Percentiles rank a stretch among this genome's conserved stretches.
Evolutionary conservation across 2,329 filamentous ascomycete species (phyloP).

Genomic region (Endocalyx cinctus): DNA sequence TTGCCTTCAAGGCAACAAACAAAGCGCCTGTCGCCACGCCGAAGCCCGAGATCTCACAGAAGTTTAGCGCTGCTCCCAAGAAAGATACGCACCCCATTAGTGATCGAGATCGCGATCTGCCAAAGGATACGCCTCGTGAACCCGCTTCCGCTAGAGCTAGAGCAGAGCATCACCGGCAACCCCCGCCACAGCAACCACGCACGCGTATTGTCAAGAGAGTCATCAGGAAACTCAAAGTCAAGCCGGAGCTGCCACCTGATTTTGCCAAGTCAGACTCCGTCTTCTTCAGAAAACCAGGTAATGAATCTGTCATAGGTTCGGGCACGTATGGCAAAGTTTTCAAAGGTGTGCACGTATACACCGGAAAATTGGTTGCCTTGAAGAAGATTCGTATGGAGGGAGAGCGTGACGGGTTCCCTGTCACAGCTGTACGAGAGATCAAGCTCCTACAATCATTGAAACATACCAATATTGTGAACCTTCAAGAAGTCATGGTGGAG

Average conservation of each 20-base stretch:
- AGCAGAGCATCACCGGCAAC: constrained; percentile 22
- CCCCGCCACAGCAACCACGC: constrained; percentile 38
- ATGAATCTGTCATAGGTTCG: constrained; percentile 92
- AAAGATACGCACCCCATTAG: constrained; percentile 37
- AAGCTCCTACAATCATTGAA: constrained; percentile 84
- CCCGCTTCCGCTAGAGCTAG: constrained; percentile 27
- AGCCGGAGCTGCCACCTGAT: constrained; percentile 66
- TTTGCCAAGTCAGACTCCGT: constrained; percentile 79
- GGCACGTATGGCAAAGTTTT: constrained; percentile 96
- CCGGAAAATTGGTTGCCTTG: constrained; percentile 73
- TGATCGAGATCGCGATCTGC: constrained; percentile 28
- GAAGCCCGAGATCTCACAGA: constrained; percentile 63
- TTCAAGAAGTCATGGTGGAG: constrained; percentile 96
- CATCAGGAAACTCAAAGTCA: constrained; percentile 65
- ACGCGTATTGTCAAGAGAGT: constrained; percentile 63
- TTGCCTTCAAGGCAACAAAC: constrained; percentile 77
- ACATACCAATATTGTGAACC: constrained; percentile 75
- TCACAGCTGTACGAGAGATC: constrained; percentile 87
- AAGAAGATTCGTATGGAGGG: constrained; percentile 94
- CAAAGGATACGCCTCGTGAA: constrained; percentile 26
- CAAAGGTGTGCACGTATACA: constrained; percentile 91
- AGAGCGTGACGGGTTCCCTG: constrained; percentile 84
- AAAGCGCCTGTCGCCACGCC: constrained; percentile 53
- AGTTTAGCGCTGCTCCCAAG: constrained; percentile 60
- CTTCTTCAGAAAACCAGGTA: constrained; percentile 93